These are phyloP conservation scores for Cyclotella cryptica DNA, from an alignment of 108 stramenopile species.

Conservation along the genomic window DNA sequence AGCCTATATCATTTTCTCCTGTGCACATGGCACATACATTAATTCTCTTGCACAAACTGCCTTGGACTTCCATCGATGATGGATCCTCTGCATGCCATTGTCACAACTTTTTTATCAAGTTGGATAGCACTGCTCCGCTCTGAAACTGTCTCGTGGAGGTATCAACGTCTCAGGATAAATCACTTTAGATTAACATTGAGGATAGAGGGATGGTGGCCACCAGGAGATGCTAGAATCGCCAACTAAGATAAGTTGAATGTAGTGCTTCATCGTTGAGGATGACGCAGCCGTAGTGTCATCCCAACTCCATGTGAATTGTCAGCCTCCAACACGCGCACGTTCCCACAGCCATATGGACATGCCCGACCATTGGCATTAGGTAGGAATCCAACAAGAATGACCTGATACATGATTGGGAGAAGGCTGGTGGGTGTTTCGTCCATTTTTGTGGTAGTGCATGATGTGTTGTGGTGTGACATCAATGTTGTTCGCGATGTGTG, in stretches of 20 bases:
- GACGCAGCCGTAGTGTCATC: too few relatives aligned
- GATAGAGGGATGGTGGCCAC: constrained; percentile 69
- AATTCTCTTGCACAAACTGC: background rate
- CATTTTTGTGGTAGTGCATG: too few relatives aligned
- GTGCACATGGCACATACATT: constrained; percentile 69
- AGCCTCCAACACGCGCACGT: too few relatives aligned
- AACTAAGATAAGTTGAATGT: constrained; percentile 35
- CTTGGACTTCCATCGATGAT: background rate
- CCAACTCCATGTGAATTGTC: too few relatives aligned
- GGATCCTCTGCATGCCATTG: constrained; percentile 8
- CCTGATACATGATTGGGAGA: too few relatives aligned
- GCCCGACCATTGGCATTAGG: too few relatives aligned
- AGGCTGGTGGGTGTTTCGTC: too few relatives aligned
- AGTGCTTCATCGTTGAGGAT: background rate
- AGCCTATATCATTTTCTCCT: constrained; percentile 81
- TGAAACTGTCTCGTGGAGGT: constrained; percentile 35
- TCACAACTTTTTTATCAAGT: constrained; percentile 15
- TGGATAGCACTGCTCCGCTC: constrained; percentile 34
- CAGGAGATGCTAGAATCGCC: constrained; percentile 81
- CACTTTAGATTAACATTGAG: constrained; percentile 3
- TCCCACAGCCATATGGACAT: too few relatives aligned
- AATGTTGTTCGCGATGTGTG: too few relatives aligned
- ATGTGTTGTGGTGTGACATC: too few relatives aligned
- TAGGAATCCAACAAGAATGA: too few relatives aligned
- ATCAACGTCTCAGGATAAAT: constrained; percentile 7